Evolutionary conservation across 2,329 filamentous ascomycete genomes (phyloP), one percentile per base, ranked within the genome.

Genomic region (Aspergillus sp.): DNA sequence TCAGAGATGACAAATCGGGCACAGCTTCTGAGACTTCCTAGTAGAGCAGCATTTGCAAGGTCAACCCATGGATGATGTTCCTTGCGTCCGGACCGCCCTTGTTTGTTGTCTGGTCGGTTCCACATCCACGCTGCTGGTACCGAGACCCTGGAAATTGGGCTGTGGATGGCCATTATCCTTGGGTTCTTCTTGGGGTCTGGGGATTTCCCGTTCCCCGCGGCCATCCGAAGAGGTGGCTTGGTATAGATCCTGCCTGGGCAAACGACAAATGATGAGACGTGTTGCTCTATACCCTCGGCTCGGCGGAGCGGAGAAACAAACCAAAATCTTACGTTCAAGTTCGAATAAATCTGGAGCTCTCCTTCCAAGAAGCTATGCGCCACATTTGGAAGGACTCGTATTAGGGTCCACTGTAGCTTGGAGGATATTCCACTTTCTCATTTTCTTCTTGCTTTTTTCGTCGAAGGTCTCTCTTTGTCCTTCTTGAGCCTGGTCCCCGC

Each of bases 281-380:
- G 23, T 17, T 32, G n/a, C 25, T 25, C 13, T 17, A 10, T 49
- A 49, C 25, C 39, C 25, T 62, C 60, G 64, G 64, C 51, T 65
- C 64, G 64, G 64, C 63, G 61, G 64, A 66, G 63, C 63, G 64
- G 64, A 65, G 41, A 53, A 36, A 53, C 23, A 19, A 25, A 52
- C 32, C 17, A 23, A 57, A 39, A 25, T 36, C 47, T 30, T 23
- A 23, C 15, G 50, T 41, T 36, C 10, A 19, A 38, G 3, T 52
- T n/a, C 15, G 36, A 21, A 15, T 7, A 17, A 38, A 19, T 52
- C 27, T 21, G 36, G 27, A 19, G 27, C 27, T 23, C 13, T 39
- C 17, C 19, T 54, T 30, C 52, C 21, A 44, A 44, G n/a, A 30
- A 30, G 30, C 39, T 36, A 36, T 42, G 41, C 21, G 52, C 52